Percentiles rank a stretch among this genome's conserved stretches.
These are phyloP conservation scores for Mycena sanguinolenta DNA, from an alignment of 768 basidiomycete species.

Conservation along the genomic window DNA sequence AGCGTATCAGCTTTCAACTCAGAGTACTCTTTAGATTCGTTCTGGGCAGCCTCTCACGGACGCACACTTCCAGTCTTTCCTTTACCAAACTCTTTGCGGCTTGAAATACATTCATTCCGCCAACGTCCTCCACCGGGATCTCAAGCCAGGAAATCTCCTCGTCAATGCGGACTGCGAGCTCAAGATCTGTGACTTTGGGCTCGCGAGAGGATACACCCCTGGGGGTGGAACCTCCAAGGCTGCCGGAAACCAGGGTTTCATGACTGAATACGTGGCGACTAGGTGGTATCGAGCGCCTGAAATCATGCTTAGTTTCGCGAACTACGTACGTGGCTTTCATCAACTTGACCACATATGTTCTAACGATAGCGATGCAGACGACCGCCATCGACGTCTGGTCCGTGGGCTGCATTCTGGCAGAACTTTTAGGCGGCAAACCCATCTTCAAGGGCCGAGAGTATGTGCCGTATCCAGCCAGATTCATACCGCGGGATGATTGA, in stretches of 20 bases:
- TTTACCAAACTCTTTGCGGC: slow-evolving; percentile 98
- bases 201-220: slow-evolving; percentile 94
- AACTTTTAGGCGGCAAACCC: slow-evolving; percentile 92
- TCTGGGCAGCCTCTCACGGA: slow-evolving; percentile 91
- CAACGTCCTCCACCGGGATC: slow-evolving; percentile 95
- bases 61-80: slow-evolving; percentile 94
- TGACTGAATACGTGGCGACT: slow-evolving; percentile 99
- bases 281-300: slow-evolving; percentile 99
- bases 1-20: neutral
- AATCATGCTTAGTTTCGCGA: slow-evolving; percentile 98
- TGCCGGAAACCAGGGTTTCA: slow-evolving; percentile 91
- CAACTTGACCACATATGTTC: neutral
- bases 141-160: slow-evolving; percentile 94
- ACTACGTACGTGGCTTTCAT: slow-evolving; percentile 74
- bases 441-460: slow-evolving; percentile 98
- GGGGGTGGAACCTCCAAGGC: slow-evolving; percentile 80
- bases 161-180: slow-evolving; percentile 99
- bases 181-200: slow-evolving; percentile 99
- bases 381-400: slow-evolving; percentile 97
- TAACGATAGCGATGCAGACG: slow-evolving; percentile 63
- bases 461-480: slow-evolving; percentile 45
- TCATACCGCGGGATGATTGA: slow-evolving; percentile 24
- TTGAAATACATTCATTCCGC: slow-evolving; percentile 98
- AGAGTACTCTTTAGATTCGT: slow-evolving; percentile 69
- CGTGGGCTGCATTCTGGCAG: slow-evolving; percentile 94